A percentile compares a stretch with the other conserved stretches of the same genome.
phyloP scores from a whole-genome alignment of 2,329 filamentous ascomycete species.

The Lasiodiplodia gonubiensis region DNA sequence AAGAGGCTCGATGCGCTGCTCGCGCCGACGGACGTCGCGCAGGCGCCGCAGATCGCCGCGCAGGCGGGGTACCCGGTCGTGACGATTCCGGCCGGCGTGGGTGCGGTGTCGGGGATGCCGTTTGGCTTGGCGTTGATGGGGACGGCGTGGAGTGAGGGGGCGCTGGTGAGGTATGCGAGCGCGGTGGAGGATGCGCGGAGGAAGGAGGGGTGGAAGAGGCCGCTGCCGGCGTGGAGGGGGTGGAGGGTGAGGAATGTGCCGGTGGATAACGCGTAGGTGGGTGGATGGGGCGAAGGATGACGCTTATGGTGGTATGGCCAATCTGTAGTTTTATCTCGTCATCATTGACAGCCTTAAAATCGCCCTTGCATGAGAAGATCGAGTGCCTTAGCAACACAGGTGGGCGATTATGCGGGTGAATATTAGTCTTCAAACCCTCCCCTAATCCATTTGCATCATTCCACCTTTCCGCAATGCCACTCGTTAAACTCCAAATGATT shows the following conservation, averaged over 20 bases:
- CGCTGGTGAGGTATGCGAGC: constrained; percentile 64
- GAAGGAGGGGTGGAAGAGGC: constrained; percentile 31
- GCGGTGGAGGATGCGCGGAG: constrained; percentile 50
- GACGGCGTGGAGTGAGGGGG: constrained; percentile 66
- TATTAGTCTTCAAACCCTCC: no score
- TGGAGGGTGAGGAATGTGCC: constrained; percentile 49
- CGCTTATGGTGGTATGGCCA: no score
- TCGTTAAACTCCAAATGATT: no score
- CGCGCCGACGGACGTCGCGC: constrained; percentile 70
- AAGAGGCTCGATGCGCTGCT: constrained; percentile 65
- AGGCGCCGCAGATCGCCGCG: constrained; percentile 72
- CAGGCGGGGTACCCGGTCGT: constrained; percentile 78
- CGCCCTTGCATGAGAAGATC: no score
- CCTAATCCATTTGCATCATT: no score
- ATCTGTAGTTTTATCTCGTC: no score
- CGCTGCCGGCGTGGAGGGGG: constrained; percentile 46
- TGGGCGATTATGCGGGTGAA: no score
- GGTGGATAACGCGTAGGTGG: constrained; percentile 29
- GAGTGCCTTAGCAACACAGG: no score
- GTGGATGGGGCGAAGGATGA: no score
- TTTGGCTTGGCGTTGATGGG: constrained; percentile 57
- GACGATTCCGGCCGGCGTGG: constrained; percentile 68
- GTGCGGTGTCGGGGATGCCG: constrained; percentile 49
- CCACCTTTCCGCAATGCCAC: no score
- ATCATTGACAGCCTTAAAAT: no score